Conservation (phyloP, 345 rosid species). For the Brassica rapa region DNA sequence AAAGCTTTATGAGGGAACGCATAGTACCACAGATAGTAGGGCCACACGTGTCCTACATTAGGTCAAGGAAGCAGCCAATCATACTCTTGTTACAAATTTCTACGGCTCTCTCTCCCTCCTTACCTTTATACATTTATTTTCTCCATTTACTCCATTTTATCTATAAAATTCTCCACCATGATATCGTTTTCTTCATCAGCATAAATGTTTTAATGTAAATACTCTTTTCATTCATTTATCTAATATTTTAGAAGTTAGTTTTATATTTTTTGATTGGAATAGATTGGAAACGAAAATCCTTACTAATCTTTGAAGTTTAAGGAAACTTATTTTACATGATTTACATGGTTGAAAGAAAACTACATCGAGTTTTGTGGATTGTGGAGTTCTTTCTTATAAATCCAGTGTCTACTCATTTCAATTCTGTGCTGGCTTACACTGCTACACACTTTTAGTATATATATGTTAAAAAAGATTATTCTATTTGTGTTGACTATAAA, state of each 20-base stretch:
- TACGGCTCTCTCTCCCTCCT: conserved; percentile 35
- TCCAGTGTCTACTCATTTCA: no score
- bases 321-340: neutral
- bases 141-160: conserved; percentile 19
- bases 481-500: neutral
- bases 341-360: no score
- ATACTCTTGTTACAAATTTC: conserved; percentile 30
- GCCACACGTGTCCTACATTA: conserved; percentile 33
- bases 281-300: neutral
- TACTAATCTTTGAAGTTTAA: neutral
- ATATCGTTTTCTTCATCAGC: neutral
- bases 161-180: neutral
- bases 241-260: no score
- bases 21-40: conserved; percentile 37
- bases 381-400: no score
- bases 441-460: neutral
- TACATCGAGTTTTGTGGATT: no score
- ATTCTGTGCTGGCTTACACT: neutral
- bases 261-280: no score
- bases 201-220: neutral
- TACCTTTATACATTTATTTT: conserved; percentile 35
- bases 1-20: conserved; percentile 28
- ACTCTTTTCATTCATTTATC: neutral
- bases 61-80: conserved; percentile 48
- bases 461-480: neutral